Base-by-base conservation (phyloP, 805 yeast genomes). In the Millerago galiae region DNA sequence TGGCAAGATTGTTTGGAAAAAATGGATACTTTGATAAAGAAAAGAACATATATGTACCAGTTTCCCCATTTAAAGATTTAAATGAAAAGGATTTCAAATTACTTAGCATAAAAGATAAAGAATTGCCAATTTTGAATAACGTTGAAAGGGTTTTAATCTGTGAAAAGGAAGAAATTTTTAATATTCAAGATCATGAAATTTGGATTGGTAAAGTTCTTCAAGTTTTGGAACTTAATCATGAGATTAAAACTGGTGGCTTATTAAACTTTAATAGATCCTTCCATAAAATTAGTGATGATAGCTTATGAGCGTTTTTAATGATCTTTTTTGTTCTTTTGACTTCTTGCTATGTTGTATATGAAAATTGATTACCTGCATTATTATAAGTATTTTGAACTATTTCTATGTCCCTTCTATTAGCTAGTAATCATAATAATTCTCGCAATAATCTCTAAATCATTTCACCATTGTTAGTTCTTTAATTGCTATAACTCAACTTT, bases 181-280 rank as follows among this genome's bases (percentile, higher is more conserved):
- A 59, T 10, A 81, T 88, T 1, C 89, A 84, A 46, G 88, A 84
- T 55, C 98, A 91, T 63, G 96, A 90, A 58, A 78, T 91, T 4
- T 87, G 96, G 93, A 77, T 89, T 5, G 96, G 87, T 3, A 72
- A 76, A 46, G 95, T 91, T 5, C 63, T 68, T 30, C 83, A 83
- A 33, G 74, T 83, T 3, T 49, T 74, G 11, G 55, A 52, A 41
- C 26, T 47, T n/a, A 64, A 62, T 2, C 50, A 51, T 8, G 67
- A 58, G 13, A 6, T 18, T 1, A 62, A 66, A 31, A 64, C 75
- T 3, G 90, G 90, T 13, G 91, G 91, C 0, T 58, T 84, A 35
- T 54, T 84, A 13, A 82, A 82, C 51, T 82, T 74, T 58, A 72
- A 82, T 52, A 68, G 87, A 50, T 63, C 65, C 15, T 84, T 83